Evolutionary conservation across 371 early-diverging fungal species (phyloP), one percentile per base, ranked within the genome.

Genomic region (Zopfochytrium polystomum): DNA sequence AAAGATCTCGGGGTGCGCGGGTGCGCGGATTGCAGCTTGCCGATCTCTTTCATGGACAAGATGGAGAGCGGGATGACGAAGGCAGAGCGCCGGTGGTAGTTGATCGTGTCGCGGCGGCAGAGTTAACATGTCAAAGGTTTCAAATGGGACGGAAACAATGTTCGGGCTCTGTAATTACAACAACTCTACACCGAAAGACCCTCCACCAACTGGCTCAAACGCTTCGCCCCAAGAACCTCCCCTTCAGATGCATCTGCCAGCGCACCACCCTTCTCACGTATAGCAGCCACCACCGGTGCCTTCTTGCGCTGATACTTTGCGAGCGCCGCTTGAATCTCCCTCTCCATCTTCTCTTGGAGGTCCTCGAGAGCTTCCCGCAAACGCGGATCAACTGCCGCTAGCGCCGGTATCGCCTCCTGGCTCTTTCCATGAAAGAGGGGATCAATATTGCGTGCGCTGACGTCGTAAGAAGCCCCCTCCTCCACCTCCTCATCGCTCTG

Each of bases 281-380:
- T 66, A 2, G 71, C 71, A 18, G 66, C 63, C 7, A 73, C 22
- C 9, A 76, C 55, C 2, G 73, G 68, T 2, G 49, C 68, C 35
- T 58, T 67, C 51, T 66, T 68, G 15, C 43, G 47, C 35, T 68
- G 68, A 54, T 56, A 76, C 27, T 63, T 58, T 13, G 48, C 35
- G 26, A 55, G 59, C 20, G 66, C 62, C 18, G 55, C 61, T 15
- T 59, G 64, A 3, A 76, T 52, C 54, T 76, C 76, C 15, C 33
- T 51, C 23, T 76, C 76, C 68, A 66, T 62, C 42, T 56, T 62
- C 0, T 51, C 57, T 18, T 72, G 73, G 32, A 72, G 45, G 30
- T 51, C 53, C 13, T 43, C 50, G 32, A 76, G 55, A 23, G 47
- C 42, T 44, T 38, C 48, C 25, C 51, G 49, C 23, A 29, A 30